These are phyloP conservation scores for Rhizophagus sp. DNA, from an alignment of 192 early-diverging fungal genomes.

Conservation along the genomic window DNA sequence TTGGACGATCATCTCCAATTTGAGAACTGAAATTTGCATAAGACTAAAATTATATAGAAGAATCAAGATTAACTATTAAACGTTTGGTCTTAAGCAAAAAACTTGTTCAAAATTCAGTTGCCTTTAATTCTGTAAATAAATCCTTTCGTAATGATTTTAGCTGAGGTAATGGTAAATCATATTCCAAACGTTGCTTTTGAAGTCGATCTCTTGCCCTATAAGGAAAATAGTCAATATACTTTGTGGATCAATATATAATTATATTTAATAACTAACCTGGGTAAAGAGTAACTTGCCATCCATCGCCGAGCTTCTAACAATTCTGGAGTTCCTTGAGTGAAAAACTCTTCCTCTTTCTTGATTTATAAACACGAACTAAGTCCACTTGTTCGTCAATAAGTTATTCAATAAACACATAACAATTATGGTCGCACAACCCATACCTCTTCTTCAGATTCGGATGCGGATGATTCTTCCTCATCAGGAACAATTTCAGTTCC, in stretches of 20 bases:
- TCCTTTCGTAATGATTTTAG: constrained; percentile 75
- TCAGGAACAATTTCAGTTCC: constrained; percentile 42
- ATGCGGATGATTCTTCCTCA: constrained; percentile 52
- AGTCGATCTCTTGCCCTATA: constrained; percentile 64
- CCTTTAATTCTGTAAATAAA: constrained; percentile 70
- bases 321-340: constrained; percentile 73
- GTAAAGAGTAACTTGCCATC: constrained; percentile 76
- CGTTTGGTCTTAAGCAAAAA: neutral
- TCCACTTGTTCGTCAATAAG: constrained; percentile 23
- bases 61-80: constrained; percentile 10
- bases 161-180: constrained; percentile 61
- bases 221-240: neutral
- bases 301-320: constrained; percentile 67
- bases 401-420: neutral
- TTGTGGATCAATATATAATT: neutral
- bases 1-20: constrained; percentile 86
- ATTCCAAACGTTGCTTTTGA: constrained; percentile 63
- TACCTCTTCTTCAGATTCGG: constrained; percentile 61
- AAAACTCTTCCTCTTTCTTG: constrained; percentile 70
- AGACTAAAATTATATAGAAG: constrained; percentile 31
- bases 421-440: constrained; percentile 8
- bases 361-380: constrained; percentile 37
- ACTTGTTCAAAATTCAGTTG: constrained; percentile 31
- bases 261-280: constrained; percentile 41
- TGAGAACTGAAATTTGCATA: constrained; percentile 80